Base-by-base conservation (phyloP, 176 grass and related monocot species). In the Phyllostachys edulis region DNA sequence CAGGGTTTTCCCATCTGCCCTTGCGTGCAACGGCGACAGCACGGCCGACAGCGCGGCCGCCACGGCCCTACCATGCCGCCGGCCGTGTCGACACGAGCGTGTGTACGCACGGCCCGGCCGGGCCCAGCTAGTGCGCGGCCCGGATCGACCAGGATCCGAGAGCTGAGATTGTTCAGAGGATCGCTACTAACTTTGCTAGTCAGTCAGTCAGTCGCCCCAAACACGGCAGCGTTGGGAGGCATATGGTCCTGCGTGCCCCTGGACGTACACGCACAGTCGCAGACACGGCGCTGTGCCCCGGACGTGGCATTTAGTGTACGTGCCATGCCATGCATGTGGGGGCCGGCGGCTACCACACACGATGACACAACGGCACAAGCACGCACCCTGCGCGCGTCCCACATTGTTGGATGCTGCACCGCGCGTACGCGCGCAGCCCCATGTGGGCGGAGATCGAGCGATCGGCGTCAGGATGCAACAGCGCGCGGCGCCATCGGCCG, bases 41-140 rank as follows among this genome's bases (percentile, higher is more conserved):
- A 60, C n/a, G 57, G 23, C 57, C 44, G 69, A 49, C 77, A 80
- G 7, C 77, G 34, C 62, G 70, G 46, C 67, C 76, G 76, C 75
- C 75, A 18, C 20, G 0, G 84, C 67, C 84, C 65, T 41, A 27
- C 29, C 29, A 0, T 86, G 84, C 84, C 66, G 67, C n/a, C 44
- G 6, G 47, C n/a, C 84, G 56, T 54, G 76, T 64, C 67, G 84
- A 86, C 85, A 86, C 50, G 15, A 29, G 16, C 42, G 76, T n/a
- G 45, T 76, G 61, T 41, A 7, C 34, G 15, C 61, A 57, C 61
- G 45, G 71, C 29, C 71, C 39, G 6, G 16, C 29, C 39, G 26
- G 61, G 10, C 21, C 55, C 55, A 57, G 17, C 39, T 10, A 14
- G 67, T 42, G 39, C 39, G 39, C 20, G 38, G 67, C n/a, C 41